phyloP scores from a whole-genome alignment of 352 stramenopile genomes.

The Phytophthora pluvialis region DNA sequence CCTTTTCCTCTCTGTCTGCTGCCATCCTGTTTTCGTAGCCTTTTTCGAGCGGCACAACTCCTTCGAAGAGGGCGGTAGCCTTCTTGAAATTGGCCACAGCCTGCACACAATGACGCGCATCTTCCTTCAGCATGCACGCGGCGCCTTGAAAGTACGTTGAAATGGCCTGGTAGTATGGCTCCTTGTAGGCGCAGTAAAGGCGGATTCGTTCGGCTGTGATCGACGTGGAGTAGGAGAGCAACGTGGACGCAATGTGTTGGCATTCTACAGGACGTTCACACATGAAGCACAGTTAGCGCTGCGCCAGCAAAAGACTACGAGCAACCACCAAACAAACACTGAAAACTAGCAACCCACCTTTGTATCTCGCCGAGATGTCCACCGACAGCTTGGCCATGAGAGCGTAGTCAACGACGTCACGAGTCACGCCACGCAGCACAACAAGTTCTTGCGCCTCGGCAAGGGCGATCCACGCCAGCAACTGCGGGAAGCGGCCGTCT shows the following conservation, averaged over 20 bases:
- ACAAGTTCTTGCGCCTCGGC: constrained; percentile 74
- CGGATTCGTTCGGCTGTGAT: constrained; percentile 45
- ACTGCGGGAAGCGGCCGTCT: constrained; percentile 49
- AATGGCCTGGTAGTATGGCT: constrained; percentile 61
- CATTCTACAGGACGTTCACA: constrained; percentile 32
- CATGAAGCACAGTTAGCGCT: constrained; percentile 3
- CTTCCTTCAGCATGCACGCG: constrained; percentile 58
- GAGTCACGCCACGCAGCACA: constrained; percentile 62
- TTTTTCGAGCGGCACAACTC: constrained; percentile 41
- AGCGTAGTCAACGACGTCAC: constrained; percentile 64
- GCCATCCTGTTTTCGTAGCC: constrained; percentile 48
- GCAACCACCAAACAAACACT: background rate
- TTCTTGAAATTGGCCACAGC: constrained; percentile 71
- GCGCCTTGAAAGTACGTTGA: constrained; percentile 72
- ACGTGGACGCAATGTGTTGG: constrained; percentile 33
- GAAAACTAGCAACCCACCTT: constrained; percentile 26
- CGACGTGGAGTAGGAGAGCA: constrained; percentile 50
- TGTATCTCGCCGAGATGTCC: constrained; percentile 61
- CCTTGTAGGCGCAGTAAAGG: constrained; percentile 64
- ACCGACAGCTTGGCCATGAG: constrained; percentile 73
- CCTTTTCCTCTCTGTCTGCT: constrained; percentile 41
- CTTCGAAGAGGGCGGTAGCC: constrained; percentile 40
- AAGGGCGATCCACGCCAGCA: constrained; percentile 64
- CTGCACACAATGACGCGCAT: constrained; percentile 53
- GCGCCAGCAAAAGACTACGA: background rate